phyloP scores from a whole-genome alignment of 352 stramenopile species.

The Pythium pyrilobum region DNA sequence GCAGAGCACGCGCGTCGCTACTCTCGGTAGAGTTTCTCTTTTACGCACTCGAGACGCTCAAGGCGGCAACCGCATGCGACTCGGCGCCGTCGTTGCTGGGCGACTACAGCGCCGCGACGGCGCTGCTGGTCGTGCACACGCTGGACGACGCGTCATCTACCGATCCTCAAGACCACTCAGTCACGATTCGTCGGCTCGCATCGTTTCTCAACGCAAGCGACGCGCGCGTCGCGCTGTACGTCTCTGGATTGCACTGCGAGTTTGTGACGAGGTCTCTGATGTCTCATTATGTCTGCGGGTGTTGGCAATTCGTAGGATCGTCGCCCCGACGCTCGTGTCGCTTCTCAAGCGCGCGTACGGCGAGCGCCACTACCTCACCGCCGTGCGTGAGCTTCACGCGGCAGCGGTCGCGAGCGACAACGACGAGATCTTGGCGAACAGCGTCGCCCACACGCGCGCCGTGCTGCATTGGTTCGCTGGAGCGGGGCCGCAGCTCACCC shows the following conservation, averaged over 20 bases:
- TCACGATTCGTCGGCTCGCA: slow-evolving; percentile 14
- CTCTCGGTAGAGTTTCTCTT: slow-evolving; percentile 32
- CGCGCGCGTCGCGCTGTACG: slow-evolving; percentile 44
- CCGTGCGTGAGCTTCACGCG: slow-evolving; percentile 37
- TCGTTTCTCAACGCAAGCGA: slow-evolving; percentile 35
- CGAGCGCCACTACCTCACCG: slow-evolving; percentile 22
- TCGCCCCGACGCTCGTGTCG: slow-evolving; percentile 29
- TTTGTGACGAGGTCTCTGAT: neutral
- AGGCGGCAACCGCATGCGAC: slow-evolving; percentile 12
- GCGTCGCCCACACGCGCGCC: slow-evolving; percentile 28
- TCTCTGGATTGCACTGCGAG: neutral
- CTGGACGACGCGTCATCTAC: slow-evolving; percentile 1
- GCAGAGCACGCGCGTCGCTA: slow-evolving; percentile 18
- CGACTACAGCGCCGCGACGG: slow-evolving; percentile 26
- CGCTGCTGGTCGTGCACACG: slow-evolving; percentile 24
- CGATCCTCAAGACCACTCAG: slow-evolving; percentile 1
- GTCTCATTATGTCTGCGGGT: neutral
- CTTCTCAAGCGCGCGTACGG: slow-evolving; percentile 25
- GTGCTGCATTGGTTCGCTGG: slow-evolving; percentile 23
- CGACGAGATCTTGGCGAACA: slow-evolving; percentile 31
- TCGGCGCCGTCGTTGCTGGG: slow-evolving; percentile 11
- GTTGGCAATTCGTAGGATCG: slow-evolving; percentile 20
- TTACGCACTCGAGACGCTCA: slow-evolving; percentile 23
- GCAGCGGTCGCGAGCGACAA: slow-evolving; percentile 35
- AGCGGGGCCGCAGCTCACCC: neutral